Evolutionary conservation across 768 basidiomycete species (phyloP), one percentile per base, ranked within the genome.

Genomic region (Suillus tomentosus): DNA sequence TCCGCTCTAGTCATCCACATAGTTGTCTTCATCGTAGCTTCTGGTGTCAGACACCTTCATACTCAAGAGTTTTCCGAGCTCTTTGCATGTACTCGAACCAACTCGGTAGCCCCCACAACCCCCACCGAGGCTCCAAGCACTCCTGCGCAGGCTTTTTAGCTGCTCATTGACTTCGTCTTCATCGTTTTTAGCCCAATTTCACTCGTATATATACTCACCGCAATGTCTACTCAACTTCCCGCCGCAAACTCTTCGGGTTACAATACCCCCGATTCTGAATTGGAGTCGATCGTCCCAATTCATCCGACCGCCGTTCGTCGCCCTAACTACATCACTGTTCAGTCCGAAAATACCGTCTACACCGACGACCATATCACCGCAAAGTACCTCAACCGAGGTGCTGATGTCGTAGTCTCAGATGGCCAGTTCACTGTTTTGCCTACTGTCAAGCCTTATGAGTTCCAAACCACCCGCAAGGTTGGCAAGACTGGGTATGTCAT

Each of bases 61-160:
- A 63, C 64, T 61, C 68, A 64, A 31, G 72, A 67, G 75, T 69
- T 59, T 66, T 64, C 75, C 81, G 76, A 80, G 79, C 73, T 72
- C 74, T 70, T 82, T 93, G 90, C 86, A 95, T 95, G 94, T 96
- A 89, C 92, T 93, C 91, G 68, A 95, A 96, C 91, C 89, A 90
- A 78, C 90, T 95, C 70, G 88, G 90, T 79, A 91, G 90, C 79
- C 81, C 87, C 70, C 94, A 96, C 82, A 96, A 96, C 81, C 84
- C 85, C 71, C 85, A 91, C 82, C 85, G 93, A 87, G 95, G 95
- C 82, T 77, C 74, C 72, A 95, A 92, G 76, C 95, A 96, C 84
- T 87, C 90, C 69, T 80, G 80, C 74, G 85, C 91, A 70, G 86
- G 87, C 68, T 85, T 89, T 73, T 75, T 93, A 61, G 82, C 82